These are phyloP conservation scores for Citrus mangshanensis DNA, from an alignment of 345 rosid species.

Conservation along the genomic window DNA sequence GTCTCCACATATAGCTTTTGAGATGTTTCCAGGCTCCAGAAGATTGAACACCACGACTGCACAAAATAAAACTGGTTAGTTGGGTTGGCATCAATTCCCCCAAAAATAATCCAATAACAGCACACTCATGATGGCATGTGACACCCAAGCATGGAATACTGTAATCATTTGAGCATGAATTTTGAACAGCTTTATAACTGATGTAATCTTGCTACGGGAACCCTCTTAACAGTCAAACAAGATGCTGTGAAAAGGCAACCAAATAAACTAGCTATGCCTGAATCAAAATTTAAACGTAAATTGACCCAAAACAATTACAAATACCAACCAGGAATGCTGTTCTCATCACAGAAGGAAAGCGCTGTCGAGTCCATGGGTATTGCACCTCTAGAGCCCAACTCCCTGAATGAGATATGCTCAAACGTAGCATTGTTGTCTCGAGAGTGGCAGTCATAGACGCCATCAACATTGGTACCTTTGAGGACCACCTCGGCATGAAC, in stretches of 20 bases:
- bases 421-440: conserved; percentile 19
- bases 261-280: background rate
- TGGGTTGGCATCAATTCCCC: background rate
- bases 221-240: background rate
- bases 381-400: conserved; percentile 27
- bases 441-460: conserved; percentile 33
- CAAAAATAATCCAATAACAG: background rate
- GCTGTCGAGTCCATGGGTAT: conserved; percentile 42
- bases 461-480: conserved; percentile 39
- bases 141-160: background rate
- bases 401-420: conserved; percentile 41
- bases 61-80: background rate
- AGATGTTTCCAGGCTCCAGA: conserved; percentile 44
- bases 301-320: background rate
- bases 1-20: conserved; percentile 46
- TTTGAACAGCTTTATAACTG: background rate
- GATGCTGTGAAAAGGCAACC: background rate
- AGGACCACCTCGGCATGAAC: conserved; percentile 45
- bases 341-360: conserved; percentile 46
- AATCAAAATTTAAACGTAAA: background rate
- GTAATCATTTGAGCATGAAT: background rate
- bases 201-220: background rate
- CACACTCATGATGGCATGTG: background rate
- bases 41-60: conserved; percentile 44
- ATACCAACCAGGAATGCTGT: conserved; percentile 44